These are phyloP conservation scores for Aspergillus ochraceus DNA, from an alignment of 2,329 filamentous ascomycete genomes.

Conservation along the genomic window DNA sequence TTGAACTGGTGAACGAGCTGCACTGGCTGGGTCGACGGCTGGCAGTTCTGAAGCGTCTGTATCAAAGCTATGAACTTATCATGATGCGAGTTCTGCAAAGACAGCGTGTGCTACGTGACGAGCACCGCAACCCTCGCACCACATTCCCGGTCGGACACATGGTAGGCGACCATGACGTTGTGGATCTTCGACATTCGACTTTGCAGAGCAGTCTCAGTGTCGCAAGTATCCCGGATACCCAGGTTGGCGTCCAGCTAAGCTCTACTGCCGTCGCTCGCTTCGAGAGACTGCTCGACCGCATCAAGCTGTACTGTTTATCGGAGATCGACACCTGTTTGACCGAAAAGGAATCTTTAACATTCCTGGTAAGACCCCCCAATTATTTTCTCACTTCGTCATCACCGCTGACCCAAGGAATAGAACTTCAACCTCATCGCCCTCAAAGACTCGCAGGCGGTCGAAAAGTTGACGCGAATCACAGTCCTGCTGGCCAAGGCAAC, in stretches of 20 bases:
- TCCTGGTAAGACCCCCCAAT: slow-evolving; percentile 53
- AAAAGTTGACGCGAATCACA: slow-evolving; percentile 69
- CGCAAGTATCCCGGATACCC: slow-evolving; percentile 19
- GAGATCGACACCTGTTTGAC: slow-evolving; percentile 65
- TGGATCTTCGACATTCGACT: slow-evolving; percentile 42
- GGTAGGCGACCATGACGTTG: slow-evolving; percentile 28
- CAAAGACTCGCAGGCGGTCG: slow-evolving; percentile 71
- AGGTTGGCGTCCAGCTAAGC: slow-evolving; percentile 44
- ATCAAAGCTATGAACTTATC: slow-evolving; percentile 62
- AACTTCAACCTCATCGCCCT: slow-evolving; percentile 78
- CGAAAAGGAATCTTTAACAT: slow-evolving; percentile 69
- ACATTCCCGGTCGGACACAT: slow-evolving; percentile 21
- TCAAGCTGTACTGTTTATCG: slow-evolving; percentile 61
- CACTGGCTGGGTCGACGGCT: slow-evolving; percentile 63
- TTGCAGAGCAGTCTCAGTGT: slow-evolving; percentile 25
- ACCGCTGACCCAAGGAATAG: slow-evolving; percentile 39
- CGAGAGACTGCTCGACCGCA: slow-evolving; percentile 60
- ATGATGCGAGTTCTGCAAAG: slow-evolving; percentile 61
- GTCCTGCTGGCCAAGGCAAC: slow-evolving; percentile 73
- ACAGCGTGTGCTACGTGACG: slow-evolving; percentile 42
- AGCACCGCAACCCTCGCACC: slow-evolving; percentile 27
- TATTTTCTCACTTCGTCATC: background rate
- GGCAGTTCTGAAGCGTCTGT: slow-evolving; percentile 61
- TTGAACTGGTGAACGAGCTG: slow-evolving; percentile 50
- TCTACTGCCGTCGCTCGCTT: slow-evolving; percentile 58